A percentile compares a stretch with the other conserved stretches of the same genome.
phyloP scores from a whole-genome alignment of 1,139 yeast species.

The Sugiyamaella castrensis region DNA sequence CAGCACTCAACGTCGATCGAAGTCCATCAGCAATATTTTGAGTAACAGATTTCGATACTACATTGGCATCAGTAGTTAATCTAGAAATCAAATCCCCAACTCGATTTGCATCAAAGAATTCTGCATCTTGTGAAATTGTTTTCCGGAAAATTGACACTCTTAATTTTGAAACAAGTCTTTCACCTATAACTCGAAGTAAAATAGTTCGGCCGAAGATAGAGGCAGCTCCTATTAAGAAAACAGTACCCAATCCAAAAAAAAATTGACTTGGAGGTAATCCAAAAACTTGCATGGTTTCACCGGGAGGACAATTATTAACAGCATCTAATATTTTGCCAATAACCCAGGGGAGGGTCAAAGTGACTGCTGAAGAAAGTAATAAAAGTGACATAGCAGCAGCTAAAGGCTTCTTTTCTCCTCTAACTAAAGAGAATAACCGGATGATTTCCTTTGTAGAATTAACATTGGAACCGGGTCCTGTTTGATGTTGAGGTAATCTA shows the following conservation, averaged over 20 bases:
- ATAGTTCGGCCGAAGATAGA: constrained; percentile 82
- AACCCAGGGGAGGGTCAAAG: constrained; percentile 72
- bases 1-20: constrained; percentile 73
- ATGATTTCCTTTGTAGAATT: constrained; percentile 47
- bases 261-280: constrained; percentile 51
- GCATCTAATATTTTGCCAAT: constrained; percentile 77
- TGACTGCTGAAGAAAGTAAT: constrained; percentile 55
- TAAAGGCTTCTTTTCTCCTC: constrained; percentile 51
- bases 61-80: constrained; percentile 82
- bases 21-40: constrained; percentile 91
- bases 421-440: constrained; percentile 50
- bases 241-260: constrained; percentile 47
- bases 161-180: constrained; percentile 77
- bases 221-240: constrained; percentile 65
- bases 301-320: constrained; percentile 43
- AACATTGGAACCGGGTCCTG: background rate
- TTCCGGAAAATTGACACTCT: constrained; percentile 73
- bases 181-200: constrained; percentile 74
- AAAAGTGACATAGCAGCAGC: constrained; percentile 60
- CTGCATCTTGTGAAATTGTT: constrained; percentile 82
- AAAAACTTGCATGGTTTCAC: constrained; percentile 40
- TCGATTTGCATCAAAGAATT: constrained; percentile 86
- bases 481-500: constrained; percentile 26
- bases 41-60: constrained; percentile 82
- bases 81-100: constrained; percentile 93